Percentiles rank a stretch among this genome's conserved stretches.
These are phyloP conservation scores for Globisporangium carolinianum DNA, from an alignment of 352 stramenopile genomes.

Conservation along the genomic window DNA sequence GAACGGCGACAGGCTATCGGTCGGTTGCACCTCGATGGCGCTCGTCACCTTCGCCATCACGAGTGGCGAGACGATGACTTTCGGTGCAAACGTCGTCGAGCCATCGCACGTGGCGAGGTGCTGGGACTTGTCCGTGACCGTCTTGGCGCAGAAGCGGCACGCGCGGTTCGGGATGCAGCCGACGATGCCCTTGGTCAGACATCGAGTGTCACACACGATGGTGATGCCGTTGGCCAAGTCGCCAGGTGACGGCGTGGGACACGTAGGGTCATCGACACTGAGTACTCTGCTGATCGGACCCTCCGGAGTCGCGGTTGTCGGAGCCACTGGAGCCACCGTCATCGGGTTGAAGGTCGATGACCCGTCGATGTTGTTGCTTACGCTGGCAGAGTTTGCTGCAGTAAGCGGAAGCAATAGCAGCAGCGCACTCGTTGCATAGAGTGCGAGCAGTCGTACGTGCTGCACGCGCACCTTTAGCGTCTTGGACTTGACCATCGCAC, in stretches of 20 bases:
- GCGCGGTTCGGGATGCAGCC: conserved; percentile 10
- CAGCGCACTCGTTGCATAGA: not conserved
- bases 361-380: not conserved
- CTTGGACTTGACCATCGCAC: not conserved
- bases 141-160: conserved; percentile 19
- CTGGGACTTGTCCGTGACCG: conserved; percentile 10
- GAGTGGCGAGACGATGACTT: too few relatives aligned
- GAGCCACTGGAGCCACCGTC: not conserved
- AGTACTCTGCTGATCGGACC: not conserved
- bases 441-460: not conserved
- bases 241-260: not conserved
- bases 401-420: not conserved
- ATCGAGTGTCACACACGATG: conserved; percentile 8
- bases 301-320: not conserved
- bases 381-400: not conserved
- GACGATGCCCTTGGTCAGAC: conserved; percentile 17
- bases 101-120: conserved; percentile 13
- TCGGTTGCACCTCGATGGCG: too few relatives aligned
- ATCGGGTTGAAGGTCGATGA: not conserved
- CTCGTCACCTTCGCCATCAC: too few relatives aligned
- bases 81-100: not conserved
- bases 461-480: not conserved
- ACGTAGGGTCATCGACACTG: not conserved
- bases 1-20: not conserved
- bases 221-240: conserved; percentile 3